phyloP scores from a whole-genome alignment of 352 stramenopile species.

The Saprolegnia diclina region DNA sequence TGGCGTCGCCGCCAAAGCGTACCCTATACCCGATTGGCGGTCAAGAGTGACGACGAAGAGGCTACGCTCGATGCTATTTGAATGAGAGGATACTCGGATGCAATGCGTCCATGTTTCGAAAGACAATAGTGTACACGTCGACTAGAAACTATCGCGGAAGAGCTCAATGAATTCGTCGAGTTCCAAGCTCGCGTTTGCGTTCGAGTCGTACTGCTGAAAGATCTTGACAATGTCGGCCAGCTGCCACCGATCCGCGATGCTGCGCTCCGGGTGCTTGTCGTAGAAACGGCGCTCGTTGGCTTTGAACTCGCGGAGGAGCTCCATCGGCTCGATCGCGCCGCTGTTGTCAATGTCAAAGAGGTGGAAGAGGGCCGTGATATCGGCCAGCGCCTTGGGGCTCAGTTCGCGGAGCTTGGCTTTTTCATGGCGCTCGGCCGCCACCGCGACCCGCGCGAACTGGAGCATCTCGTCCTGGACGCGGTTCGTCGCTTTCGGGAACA shows the following conservation, averaged over 20 bases:
- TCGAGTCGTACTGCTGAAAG: constrained; percentile 66
- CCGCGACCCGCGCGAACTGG: constrained; percentile 46
- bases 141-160: constrained; percentile 65
- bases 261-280: constrained; percentile 23
- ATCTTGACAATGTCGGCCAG: constrained; percentile 57
- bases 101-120: no score
- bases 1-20: no score
- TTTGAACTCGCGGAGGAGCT: constrained; percentile 54
- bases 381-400: constrained; percentile 45
- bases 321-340: constrained; percentile 59
- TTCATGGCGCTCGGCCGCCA: constrained; percentile 47
- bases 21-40: no score
- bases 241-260: neutral
- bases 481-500: constrained; percentile 47
- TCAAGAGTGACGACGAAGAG: no score
- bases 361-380: constrained; percentile 60
- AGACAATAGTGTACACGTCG: no score
- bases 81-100: no score
- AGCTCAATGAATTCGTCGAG: constrained; percentile 75
- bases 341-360: constrained; percentile 66
- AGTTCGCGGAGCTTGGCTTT: constrained; percentile 49
- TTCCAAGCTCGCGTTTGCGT: constrained; percentile 68
- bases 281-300: constrained; percentile 53
- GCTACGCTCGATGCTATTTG: no score
- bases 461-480: constrained; percentile 50